phyloP scores from a whole-genome alignment of 2,329 filamentous ascomycete genomes.

The Drechslerella coelobrocha region DNA sequence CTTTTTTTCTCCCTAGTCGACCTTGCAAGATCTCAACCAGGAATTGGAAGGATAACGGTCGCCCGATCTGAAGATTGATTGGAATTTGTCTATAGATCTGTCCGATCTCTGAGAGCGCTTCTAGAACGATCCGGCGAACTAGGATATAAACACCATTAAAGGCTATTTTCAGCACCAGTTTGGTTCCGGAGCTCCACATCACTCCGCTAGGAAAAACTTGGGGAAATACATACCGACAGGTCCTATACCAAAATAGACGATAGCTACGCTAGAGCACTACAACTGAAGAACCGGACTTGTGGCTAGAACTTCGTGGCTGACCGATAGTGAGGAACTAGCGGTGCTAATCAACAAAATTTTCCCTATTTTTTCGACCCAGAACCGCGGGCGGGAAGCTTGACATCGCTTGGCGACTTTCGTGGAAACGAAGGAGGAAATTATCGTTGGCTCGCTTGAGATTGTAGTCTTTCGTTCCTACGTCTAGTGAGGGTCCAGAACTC shows the following conservation, averaged over 20 bases:
- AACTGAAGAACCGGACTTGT: slow-evolving; percentile 11
- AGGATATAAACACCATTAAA: background rate
- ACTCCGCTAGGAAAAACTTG: slow-evolving; percentile 3
- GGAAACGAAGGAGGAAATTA: slow-evolving; percentile 18
- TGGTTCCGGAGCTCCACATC: background rate
- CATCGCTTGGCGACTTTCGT: slow-evolving; percentile 26
- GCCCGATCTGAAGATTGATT: slow-evolving; percentile 6
- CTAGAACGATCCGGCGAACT: slow-evolving; percentile 15
- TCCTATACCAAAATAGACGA: slow-evolving; percentile 9
- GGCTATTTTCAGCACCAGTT: background rate
- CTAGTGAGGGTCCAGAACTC: slow-evolving; percentile 26
- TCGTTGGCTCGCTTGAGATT: slow-evolving; percentile 5
- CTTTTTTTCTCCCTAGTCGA: slow-evolving; percentile 7
- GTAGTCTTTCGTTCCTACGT: slow-evolving; percentile 8
- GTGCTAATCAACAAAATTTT: slow-evolving; percentile 15
- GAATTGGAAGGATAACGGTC: no score
- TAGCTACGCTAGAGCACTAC: slow-evolving; percentile 11
- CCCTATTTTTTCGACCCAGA: background rate
- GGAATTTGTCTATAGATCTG: slow-evolving; percentile 5
- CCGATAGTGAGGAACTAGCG: slow-evolving; percentile 17
- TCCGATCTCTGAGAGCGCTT: slow-evolving; percentile 11
- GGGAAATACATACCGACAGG: slow-evolving; percentile 12
- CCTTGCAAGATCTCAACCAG: slow-evolving; percentile 16
- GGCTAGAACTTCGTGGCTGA: slow-evolving; percentile 36
- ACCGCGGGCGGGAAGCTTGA: slow-evolving; percentile 12